Evolutionary conservation across 768 basidiomycete genomes (phyloP).

Genomic region (Serendipita sp.): DNA sequence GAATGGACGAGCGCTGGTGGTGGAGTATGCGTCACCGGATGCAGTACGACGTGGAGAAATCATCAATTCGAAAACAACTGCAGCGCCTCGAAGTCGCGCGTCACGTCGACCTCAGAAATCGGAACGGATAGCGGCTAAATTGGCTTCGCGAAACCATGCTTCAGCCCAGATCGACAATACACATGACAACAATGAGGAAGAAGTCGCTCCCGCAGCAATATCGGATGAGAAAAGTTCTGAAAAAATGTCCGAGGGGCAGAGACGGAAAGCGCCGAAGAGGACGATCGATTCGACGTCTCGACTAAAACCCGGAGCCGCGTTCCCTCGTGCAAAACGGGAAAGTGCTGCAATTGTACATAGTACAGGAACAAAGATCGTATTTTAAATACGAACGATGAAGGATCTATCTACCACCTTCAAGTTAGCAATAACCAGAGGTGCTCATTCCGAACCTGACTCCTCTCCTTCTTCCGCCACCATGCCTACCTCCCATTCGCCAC

Average conservation of each 20-base stretch:
- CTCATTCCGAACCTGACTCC: constrained; percentile 10
- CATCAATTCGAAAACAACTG: background rate
- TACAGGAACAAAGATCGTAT: constrained; percentile 56
- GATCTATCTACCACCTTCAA: too few species aligned
- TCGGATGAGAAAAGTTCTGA: background rate
- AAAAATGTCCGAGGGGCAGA: background rate
- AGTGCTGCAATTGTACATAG: constrained; percentile 55
- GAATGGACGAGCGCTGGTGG: constrained; percentile 66
- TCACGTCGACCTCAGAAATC: background rate
- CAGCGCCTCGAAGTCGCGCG: background rate
- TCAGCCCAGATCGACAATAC: too few species aligned
- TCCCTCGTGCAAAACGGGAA: constrained; percentile 61
- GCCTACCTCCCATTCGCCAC: constrained; percentile 82
- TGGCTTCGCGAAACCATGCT: background rate
- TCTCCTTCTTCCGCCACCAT: constrained; percentile 50
- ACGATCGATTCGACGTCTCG: constrained; percentile 17
- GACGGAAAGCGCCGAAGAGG: constrained; percentile 12
- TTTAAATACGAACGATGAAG: constrained; percentile 17
- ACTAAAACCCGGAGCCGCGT: constrained; percentile 60
- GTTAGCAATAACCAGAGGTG: background rate
- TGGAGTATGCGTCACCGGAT: constrained; percentile 80
- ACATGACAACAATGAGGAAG: too few species aligned
- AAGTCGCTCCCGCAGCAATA: too few species aligned
- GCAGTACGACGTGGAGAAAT: constrained; percentile 57
- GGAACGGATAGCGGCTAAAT: background rate